phyloP scores from a whole-genome alignment of 2,329 filamentous ascomycete species.

The Amauroascus verrucosus region DNA sequence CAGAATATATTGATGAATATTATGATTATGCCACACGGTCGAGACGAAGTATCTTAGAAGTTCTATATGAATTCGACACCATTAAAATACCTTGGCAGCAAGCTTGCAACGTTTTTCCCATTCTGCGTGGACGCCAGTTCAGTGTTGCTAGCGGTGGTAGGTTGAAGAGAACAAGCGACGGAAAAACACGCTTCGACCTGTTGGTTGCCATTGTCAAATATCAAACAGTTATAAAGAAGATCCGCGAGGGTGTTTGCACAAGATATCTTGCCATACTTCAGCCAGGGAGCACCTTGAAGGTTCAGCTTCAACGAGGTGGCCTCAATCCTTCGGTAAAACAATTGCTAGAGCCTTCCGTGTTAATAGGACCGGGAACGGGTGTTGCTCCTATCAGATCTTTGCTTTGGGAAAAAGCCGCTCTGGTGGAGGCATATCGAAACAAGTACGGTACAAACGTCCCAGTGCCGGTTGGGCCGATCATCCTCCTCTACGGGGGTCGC shows the following conservation, averaged over 20 bases:
- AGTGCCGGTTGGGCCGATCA: constrained; percentile 33
- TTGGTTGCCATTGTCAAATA: constrained; percentile 86
- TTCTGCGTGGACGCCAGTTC: constrained; percentile 81
- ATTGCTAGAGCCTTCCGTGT: constrained; percentile 52
- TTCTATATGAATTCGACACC: constrained; percentile 78
- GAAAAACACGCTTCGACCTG: constrained; percentile 53
- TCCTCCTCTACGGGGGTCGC: constrained; percentile 78
- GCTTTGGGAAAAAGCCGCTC: constrained; percentile 57
- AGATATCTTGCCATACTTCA: constrained; percentile 64
- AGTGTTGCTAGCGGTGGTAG: constrained; percentile 72
- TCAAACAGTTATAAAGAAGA: constrained; percentile 72
- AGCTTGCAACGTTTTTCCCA: constrained; percentile 62
- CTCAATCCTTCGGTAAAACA: constrained; percentile 41
- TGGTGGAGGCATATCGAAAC: constrained; percentile 26
- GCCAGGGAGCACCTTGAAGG: constrained; percentile 47
- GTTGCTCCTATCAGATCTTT: constrained; percentile 74
- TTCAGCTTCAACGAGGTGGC: constrained; percentile 48
- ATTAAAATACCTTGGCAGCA: constrained; percentile 71
- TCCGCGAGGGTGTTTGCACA: constrained; percentile 80
- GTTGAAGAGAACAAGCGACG: constrained; percentile 30
- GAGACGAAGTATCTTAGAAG: constrained; percentile 80
- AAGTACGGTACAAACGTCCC: constrained; percentile 23
- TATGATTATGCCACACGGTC: constrained; percentile 93
- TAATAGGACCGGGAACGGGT: constrained; percentile 77
- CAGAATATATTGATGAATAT: constrained; percentile 75